Evolutionary conservation across 192 early-diverging fungal species (phyloP), one percentile per base, ranked within the genome.

Genomic region (Coemansia sp.): DNA sequence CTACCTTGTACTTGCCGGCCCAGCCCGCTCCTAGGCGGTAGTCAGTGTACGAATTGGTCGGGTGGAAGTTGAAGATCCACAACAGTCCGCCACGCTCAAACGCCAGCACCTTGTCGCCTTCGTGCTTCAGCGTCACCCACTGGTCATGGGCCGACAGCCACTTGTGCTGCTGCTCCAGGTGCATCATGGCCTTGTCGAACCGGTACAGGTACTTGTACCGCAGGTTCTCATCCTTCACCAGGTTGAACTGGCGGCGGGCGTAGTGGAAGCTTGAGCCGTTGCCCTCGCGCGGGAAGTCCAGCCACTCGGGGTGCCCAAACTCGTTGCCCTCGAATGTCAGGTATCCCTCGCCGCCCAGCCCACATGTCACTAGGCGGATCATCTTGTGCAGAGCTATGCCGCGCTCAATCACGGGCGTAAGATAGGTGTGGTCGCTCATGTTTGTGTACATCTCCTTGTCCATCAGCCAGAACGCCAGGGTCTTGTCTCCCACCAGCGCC

Each of bases 261-360:
- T 97, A 94, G 74, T 95, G 93, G 84, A 93, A 97, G 48, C 89
- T 91, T 28, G 86, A 87, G 31, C 85, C 84, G 83, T 99, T 99
- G 62, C 96, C 96, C 20, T 70, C 91, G 33, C 96, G 91, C 55
- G 96, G 96, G 65, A 99, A 99, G 81, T 99, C 96, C 26, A 99
- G 87, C 96, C 96, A 99, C 79, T 99, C 96, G 18, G 96, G 96
- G 60, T 99, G 96, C 0, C 96, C 96, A 85, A 98, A 97, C 79
- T 98, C 96, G 78, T 98, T 96, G 50, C 96, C 96, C 73, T 95
- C 93, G 63, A 99, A 99, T 51, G 91, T 97, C 58, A 99, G 82
- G 69, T 96, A 99, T 6, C 94, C 96, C 83, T 96, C 94, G 16
- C 96, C 96, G 21, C 93, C 95, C n/a, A 98, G 84, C 3, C 84